Evolutionary conservation across 2,329 filamentous ascomycete species (phyloP).

Genomic region (Paracorniculantispora psalliotae): DNA sequence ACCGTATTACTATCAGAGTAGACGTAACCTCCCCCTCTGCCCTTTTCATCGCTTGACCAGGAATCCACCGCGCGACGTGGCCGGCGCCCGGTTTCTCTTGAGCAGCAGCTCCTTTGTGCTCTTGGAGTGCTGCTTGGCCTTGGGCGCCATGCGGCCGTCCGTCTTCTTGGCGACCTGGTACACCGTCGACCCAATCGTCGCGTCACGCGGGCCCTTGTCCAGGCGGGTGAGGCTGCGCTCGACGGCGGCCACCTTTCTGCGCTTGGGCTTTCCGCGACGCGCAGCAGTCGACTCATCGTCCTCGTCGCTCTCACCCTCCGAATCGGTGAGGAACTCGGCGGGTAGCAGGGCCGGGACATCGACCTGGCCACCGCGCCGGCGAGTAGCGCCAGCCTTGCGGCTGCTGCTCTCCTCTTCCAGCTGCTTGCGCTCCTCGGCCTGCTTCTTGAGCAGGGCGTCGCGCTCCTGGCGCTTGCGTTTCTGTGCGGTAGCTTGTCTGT

Average conservation of each 20-base stretch:
- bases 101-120: slow-evolving; percentile 41
- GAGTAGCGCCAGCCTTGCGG: slow-evolving; percentile 11
- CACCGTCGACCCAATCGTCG: slow-evolving; percentile 47
- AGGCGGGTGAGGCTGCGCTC: slow-evolving; percentile 34
- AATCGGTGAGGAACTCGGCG: slow-evolving; percentile 49
- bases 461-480: slow-evolving; percentile 54
- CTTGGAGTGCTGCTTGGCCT: slow-evolving; percentile 37
- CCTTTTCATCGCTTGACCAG: slow-evolving; percentile 26
- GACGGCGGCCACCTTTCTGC: slow-evolving; percentile 39
- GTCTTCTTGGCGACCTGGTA: slow-evolving; percentile 44
- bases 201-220: slow-evolving; percentile 39
- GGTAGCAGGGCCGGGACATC: slow-evolving; percentile 44
- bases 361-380: slow-evolving; percentile 3
- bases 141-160: slow-evolving; percentile 47
- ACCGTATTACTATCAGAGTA: no score
- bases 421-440: slow-evolving; percentile 47
- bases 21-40: neutral
- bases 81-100: slow-evolving; percentile 36
- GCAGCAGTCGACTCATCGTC: slow-evolving; percentile 16
- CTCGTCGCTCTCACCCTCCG: slow-evolving; percentile 40
- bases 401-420: slow-evolving; percentile 22
- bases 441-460: slow-evolving; percentile 49
- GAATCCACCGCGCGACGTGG: slow-evolving; percentile 37
- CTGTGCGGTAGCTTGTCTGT: slow-evolving; percentile 45
- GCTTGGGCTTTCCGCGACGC: slow-evolving; percentile 30